Percentiles rank a stretch among this genome's conserved stretches.
These are phyloP conservation scores for Juglanconis oblonga DNA, from an alignment of 2,329 filamentous ascomycete genomes.

Conservation along the genomic window DNA sequence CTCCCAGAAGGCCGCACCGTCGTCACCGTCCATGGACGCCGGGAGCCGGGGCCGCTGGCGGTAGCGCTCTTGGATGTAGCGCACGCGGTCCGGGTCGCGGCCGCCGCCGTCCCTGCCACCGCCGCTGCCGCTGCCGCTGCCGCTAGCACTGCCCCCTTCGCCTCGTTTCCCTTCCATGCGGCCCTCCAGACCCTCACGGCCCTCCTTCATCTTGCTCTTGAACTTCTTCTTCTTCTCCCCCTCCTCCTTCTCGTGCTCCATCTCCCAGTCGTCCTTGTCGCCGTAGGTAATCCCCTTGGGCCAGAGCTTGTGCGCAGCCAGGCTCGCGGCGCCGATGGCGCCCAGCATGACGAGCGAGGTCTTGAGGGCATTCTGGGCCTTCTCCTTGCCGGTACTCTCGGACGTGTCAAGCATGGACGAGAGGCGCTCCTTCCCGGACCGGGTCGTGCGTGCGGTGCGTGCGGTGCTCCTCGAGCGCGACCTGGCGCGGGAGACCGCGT, in stretches of 20 bases:
- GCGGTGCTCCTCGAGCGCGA: conserved; percentile 3
- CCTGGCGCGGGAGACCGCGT: conserved; percentile 14
- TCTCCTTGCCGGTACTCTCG: conserved; percentile 17
- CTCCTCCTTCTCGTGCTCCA: conserved; percentile 22
- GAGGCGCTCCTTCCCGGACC: not conserved
- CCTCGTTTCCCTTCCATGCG: no score
- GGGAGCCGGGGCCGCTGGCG: not conserved
- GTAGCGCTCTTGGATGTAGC: not conserved
- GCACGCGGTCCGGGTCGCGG: conserved; percentile 1
- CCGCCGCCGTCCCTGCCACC: not conserved
- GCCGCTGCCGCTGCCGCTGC: not conserved
- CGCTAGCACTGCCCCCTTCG: not conserved
- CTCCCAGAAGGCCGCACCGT: conserved; percentile 1
- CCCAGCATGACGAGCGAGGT: conserved; percentile 37
- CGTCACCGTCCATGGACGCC: conserved; percentile 1
- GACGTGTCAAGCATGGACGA: conserved; percentile 2
- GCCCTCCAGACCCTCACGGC: conserved; percentile 5
- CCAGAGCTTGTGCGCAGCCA: conserved; percentile 36
- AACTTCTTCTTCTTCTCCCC: conserved; percentile 11
- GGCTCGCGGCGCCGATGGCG: conserved; percentile 33
- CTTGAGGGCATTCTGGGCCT: conserved; percentile 26
- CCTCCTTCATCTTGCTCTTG: conserved; percentile 17
- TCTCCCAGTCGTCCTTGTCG: conserved; percentile 36
- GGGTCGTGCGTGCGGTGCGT: not conserved
- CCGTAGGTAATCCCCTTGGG: conserved; percentile 36